A percentile compares a stretch with the other conserved stretches of the same genome.
phyloP scores from a whole-genome alignment of 2,329 filamentous ascomycete genomes.

The Didymella pinodella region DNA sequence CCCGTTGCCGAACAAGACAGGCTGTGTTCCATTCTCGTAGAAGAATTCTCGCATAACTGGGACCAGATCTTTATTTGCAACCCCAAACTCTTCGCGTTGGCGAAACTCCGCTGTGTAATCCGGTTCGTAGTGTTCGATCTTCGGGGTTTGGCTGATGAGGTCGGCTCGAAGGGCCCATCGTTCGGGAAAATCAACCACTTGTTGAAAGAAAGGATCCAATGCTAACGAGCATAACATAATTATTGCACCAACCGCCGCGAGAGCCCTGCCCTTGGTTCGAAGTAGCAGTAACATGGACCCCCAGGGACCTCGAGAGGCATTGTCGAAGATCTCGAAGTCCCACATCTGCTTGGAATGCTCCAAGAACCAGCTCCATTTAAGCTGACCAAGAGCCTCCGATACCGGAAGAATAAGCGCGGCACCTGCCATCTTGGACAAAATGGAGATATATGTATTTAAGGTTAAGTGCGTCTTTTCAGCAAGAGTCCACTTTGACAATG shows the following conservation, averaged over 20 bases:
- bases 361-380: constrained; percentile 49
- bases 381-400: constrained; percentile 43
- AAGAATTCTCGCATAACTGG: no score
- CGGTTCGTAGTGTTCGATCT: no score
- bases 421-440: constrained; percentile 40
- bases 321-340: constrained; percentile 51
- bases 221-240: constrained; percentile 33
- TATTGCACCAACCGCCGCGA: constrained; percentile 36
- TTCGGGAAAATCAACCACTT: constrained; percentile 42
- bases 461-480: constrained; percentile 24
- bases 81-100: no score
- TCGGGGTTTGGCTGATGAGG: no score
- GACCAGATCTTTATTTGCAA: no score
- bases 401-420: constrained; percentile 41
- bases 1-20: no score
- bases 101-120: no score
- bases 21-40: no score
- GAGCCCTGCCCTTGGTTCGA: constrained; percentile 27
- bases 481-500: constrained; percentile 21
- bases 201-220: constrained; percentile 46
- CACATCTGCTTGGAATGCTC: constrained; percentile 39
- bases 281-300: no score
- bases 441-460: constrained; percentile 39
- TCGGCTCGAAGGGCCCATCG: no score
- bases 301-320: constrained; percentile 40